Percentiles rank a stretch among this genome's conserved stretches.
phyloP scores from a whole-genome alignment of 1,284 basidiomycete genomes.

The Agroathelia rolfsii region DNA sequence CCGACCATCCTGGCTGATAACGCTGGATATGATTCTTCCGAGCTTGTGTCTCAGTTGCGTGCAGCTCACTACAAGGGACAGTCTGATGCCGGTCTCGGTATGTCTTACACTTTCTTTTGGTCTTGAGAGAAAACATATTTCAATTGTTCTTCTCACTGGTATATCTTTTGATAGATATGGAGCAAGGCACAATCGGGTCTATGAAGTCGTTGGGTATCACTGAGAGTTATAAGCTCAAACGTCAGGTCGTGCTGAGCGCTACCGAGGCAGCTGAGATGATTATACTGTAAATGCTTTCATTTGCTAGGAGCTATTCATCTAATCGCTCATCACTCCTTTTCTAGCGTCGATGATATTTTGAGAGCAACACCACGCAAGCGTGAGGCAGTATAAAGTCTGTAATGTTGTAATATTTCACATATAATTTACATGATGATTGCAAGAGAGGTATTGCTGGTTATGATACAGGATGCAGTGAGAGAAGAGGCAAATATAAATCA shows the following conservation, averaged over 20 bases:
- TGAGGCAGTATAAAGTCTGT: conserved; percentile 54
- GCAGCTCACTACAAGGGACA: conserved; percentile 93
- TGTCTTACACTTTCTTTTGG: conserved; percentile 21
- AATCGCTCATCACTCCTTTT: conserved; percentile 10
- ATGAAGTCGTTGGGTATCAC: conserved; percentile 88
- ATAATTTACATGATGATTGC: too few species aligned
- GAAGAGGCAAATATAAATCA: too few species aligned
- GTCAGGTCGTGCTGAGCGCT: conserved; percentile 89
- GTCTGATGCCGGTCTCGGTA: conserved; percentile 77
- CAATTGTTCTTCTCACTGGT: too few species aligned
- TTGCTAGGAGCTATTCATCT: not conserved
- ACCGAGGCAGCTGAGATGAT: conserved; percentile 99
- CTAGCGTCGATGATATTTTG: conserved; percentile 60
- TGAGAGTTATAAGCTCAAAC: conserved; percentile 96
- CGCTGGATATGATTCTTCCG: conserved; percentile 94
- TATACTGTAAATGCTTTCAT: conserved; percentile 56
- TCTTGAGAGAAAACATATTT: not conserved
- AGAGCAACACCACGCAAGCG: conserved; percentile 55
- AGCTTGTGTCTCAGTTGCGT: conserved; percentile 83
- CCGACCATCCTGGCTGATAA: conserved; percentile 97
- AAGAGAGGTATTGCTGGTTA: too few species aligned
- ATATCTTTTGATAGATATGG: too few species aligned
- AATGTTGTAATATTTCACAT: too few species aligned
- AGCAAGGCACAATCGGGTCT: conserved; percentile 73
- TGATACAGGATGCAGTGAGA: too few species aligned